phyloP scores from a whole-genome alignment of 495 filamentous ascomycete genomes.

The Podospora australis region DNA sequence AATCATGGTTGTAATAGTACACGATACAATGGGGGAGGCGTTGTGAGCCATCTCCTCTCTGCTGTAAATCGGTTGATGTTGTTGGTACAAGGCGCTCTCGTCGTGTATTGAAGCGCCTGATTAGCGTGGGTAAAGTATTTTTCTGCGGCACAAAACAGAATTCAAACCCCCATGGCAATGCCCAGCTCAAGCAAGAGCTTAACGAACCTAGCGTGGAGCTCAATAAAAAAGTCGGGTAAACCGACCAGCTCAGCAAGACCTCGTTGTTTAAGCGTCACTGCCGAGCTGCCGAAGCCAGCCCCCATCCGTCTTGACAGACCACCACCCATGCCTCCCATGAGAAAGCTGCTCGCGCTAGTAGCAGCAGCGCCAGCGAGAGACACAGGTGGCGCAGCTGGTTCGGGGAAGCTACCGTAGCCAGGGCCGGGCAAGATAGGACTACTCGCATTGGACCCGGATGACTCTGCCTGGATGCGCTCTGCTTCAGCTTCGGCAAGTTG shows the following conservation, averaged over 20 bases:
- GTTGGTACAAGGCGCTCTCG: too few relatives aligned
- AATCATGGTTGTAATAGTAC: too few relatives aligned
- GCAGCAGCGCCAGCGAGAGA: background rate
- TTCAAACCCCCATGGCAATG: conserved; percentile 38
- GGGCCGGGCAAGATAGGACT: conserved; percentile 23
- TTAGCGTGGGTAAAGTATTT: too few relatives aligned
- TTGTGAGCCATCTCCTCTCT: too few relatives aligned
- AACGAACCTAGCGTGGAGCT: conserved; percentile 77
- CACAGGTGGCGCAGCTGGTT: conserved; percentile 19
- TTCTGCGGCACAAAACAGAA: too few relatives aligned
- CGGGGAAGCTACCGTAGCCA: conserved; percentile 26
- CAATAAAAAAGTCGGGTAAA: conserved; percentile 78
- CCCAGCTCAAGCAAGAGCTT: conserved; percentile 63
- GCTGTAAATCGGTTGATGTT: too few relatives aligned
- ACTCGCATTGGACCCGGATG: conserved; percentile 30
- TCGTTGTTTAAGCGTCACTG: conserved; percentile 56
- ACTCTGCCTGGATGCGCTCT: conserved; percentile 42
- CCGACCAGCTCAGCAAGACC: conserved; percentile 83
- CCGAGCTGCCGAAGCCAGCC: conserved; percentile 33
- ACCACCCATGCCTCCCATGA: conserved; percentile 37
- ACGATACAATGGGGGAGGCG: too few relatives aligned
- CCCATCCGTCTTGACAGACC: conserved; percentile 33
- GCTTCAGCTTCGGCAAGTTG: conserved; percentile 51
- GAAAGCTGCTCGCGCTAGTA: conserved; percentile 34
- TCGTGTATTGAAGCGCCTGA: too few relatives aligned